A percentile compares a stretch with the other conserved stretches of the same genome.
Conservation (phyloP, 129 eudicot species). For the Artemisia tridentata region DNA sequence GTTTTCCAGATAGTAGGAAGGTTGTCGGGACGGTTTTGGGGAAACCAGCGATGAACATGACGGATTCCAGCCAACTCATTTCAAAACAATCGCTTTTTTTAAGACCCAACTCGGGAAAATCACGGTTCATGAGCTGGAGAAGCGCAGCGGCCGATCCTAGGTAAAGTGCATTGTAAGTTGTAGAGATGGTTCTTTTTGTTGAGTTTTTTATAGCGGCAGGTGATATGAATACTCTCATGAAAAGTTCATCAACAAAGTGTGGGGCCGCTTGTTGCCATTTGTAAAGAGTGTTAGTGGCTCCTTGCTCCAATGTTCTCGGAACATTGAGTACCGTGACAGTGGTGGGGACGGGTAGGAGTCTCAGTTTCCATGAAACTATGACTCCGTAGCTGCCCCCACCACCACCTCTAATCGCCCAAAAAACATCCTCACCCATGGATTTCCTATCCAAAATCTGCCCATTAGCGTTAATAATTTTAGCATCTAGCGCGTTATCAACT, state of each 20-base stretch:
- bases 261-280: no score
- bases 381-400: conserved; percentile 32
- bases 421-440: conserved; percentile 36
- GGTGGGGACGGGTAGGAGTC: background rate
- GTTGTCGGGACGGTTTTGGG: no score
- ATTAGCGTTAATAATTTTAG: conserved; percentile 14
- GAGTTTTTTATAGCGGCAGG: background rate
- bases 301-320: conserved; percentile 34
- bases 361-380: conserved; percentile 1
- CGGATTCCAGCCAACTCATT: conserved; percentile 57
- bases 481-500: conserved; percentile 28
- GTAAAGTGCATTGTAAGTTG: conserved; percentile 35
- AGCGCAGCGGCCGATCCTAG: conserved; percentile 26
- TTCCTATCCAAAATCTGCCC: conserved; percentile 22
- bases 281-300: background rate
- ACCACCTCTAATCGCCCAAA: conserved; percentile 35
- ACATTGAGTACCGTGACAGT: conserved; percentile 39
- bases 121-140: conserved; percentile 30
- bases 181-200: conserved; percentile 20
- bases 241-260: conserved; percentile 43
- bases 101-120: conserved; percentile 9
- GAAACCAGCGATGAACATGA: conserved; percentile 23
- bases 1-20: no score
- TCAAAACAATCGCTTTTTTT: conserved; percentile 18
- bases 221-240: background rate